Evolutionary conservation across 805 yeast genomes (phyloP).

Genomic region (Candida quercuum): DNA sequence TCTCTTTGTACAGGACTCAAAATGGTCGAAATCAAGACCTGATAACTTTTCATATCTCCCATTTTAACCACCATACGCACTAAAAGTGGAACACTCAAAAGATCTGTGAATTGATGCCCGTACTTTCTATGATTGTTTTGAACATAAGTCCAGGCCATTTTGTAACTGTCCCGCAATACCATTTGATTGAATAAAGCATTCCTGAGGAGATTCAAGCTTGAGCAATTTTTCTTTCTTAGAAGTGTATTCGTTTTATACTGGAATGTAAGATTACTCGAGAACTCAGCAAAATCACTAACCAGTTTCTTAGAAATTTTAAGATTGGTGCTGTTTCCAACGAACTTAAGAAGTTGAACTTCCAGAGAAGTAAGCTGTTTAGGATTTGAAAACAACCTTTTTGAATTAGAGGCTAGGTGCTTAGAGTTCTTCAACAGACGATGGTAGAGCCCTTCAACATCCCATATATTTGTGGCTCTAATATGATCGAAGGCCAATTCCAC

Average conservation of each 20-base stretch:
- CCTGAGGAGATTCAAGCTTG: not conserved
- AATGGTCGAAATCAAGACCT: not conserved
- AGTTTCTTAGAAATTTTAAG: not conserved
- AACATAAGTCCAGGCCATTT: not conserved
- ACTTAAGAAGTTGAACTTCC: not conserved
- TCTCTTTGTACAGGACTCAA: not conserved
- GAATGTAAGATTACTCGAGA: not conserved
- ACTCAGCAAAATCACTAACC: not conserved
- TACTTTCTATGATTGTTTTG: not conserved
- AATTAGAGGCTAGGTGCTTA: not conserved
- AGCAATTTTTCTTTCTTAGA: not conserved
- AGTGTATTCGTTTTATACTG: not conserved
- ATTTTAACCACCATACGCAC: not conserved
- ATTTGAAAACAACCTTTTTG: not conserved
- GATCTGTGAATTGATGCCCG: not conserved
- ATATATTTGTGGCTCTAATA: conserved; percentile 1
- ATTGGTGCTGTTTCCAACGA: not conserved
- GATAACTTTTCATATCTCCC: not conserved
- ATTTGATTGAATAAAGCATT: not conserved
- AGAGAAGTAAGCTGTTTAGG: too few relatives aligned
- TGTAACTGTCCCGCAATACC: not conserved
- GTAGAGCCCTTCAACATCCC: conserved; percentile 11
- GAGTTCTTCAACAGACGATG: conserved; percentile 5
- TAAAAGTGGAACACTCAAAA: not conserved
- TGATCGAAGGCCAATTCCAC: conserved; percentile 7